Evolutionary conservation across 305 asterid genomes (phyloP), one percentile per base, ranked within the genome.

Genomic region (Fraxinus paxiana): DNA sequence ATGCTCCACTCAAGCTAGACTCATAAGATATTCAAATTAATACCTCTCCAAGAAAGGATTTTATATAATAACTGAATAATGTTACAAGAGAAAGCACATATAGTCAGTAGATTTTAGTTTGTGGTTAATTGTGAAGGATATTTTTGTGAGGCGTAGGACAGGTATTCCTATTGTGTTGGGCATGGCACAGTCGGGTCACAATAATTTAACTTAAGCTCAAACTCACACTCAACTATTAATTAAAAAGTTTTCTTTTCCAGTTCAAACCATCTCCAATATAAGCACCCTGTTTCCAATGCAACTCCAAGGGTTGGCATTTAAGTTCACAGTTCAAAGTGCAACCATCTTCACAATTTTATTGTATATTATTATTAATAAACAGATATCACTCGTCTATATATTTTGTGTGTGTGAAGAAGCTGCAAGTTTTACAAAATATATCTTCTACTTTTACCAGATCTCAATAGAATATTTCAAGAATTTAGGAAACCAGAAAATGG

Each of bases 391-490:
- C 43, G 13, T 31, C 75, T n/a, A 31, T 15, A 15, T 70, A 15
- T 33, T 28, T 69, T 69, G 7, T 31, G 41, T 15, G 22, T 15
- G 3, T 33, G 28, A 30, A 70, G 46, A 31, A 70, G 75, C 43
- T 28, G 22, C 43, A 24, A 65, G 22, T 31, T 70, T 70, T 26
- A 70, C 38, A 67, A 30, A 67, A 28, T 67, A 31, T 15, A 70
- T 70, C 24, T 31, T n/a, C 10, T 28, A 30, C 43, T 31, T 8
- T 7, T 51, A 75, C 61, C 43, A 63, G 43, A 46, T 30, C 61
- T 26, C 65, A 77, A 63, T 73, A 72, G 8, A 81, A n/a, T 78
- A 76, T 76, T 17, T 67, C 41, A 78, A 76, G 56, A 8, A 72
- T 7, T 54, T 35, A 28, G 1, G 37, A 72, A 76, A 71, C 15